phyloP scores from a whole-genome alignment of 2,329 filamentous ascomycete species.

The Claviceps sp. region DNA sequence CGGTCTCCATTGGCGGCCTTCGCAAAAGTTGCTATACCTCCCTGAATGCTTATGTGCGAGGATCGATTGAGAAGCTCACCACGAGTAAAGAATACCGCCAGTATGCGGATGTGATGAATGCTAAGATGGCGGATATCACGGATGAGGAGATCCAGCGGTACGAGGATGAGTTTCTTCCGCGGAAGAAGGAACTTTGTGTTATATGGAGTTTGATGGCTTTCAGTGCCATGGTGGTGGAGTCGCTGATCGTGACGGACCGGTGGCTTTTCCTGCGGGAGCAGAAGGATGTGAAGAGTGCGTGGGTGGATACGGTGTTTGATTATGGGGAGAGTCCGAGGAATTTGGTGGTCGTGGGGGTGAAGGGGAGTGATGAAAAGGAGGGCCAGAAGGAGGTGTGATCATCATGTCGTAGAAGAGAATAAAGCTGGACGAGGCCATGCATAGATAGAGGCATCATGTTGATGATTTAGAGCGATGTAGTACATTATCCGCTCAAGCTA shows the following conservation, averaged over 20 bases:
- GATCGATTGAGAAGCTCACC: slow-evolving; percentile 64
- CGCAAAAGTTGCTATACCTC: slow-evolving; percentile 66
- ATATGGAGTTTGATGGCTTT: slow-evolving; percentile 96
- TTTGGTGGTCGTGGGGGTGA: slow-evolving; percentile 83
- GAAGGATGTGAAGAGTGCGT: slow-evolving; percentile 57
- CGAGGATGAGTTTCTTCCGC: slow-evolving; percentile 45
- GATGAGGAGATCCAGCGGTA: slow-evolving; percentile 67
- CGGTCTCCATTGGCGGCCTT: slow-evolving; percentile 77
- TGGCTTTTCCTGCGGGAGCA: slow-evolving; percentile 82
- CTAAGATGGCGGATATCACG: slow-evolving; percentile 54
- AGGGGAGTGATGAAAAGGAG: slow-evolving; percentile 33
- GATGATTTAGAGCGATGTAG: too few species aligned
- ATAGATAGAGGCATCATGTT: too few species aligned
- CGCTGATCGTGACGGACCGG: slow-evolving; percentile 77
- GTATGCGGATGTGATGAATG: slow-evolving; percentile 45
- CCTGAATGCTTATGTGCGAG: slow-evolving; percentile 65
- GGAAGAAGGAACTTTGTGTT: slow-evolving; percentile 71
- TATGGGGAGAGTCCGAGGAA: slow-evolving; percentile 79
- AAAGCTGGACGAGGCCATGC: too few species aligned
- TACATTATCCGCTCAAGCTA: too few species aligned
- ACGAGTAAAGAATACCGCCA: slow-evolving; percentile 42
- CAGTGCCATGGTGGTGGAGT: slow-evolving; percentile 78
- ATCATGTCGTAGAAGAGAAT: too few species aligned
- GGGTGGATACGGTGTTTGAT: slow-evolving; percentile 91
- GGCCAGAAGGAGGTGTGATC: too few species aligned